Conservation (phyloP, 2,329 filamentous ascomycete species). For the Zymoseptoria tritici region DNA sequence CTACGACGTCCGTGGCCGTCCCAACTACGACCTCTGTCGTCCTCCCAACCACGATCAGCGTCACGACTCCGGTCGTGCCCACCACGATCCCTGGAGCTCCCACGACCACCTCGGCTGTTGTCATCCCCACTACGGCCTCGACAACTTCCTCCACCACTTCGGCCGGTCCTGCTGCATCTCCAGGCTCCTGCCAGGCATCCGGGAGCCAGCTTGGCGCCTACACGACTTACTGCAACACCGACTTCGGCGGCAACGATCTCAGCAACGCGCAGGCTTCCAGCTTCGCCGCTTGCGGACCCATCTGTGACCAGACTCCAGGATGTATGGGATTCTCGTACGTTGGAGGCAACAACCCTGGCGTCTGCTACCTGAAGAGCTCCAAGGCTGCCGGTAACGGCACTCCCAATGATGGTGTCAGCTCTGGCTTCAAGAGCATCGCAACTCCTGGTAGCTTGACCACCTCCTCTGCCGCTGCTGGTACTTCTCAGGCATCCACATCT, state of each 20-base stretch:
- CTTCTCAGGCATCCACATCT: not conserved
- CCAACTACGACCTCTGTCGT: too few relatives aligned
- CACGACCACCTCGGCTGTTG: too few relatives aligned
- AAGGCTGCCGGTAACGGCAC: not conserved
- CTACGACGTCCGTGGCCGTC: too few relatives aligned
- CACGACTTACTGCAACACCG: constrained; percentile 7
- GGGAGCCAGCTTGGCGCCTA: constrained; percentile 3
- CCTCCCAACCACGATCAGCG: too few relatives aligned
- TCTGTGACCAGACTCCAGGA: constrained; percentile 15
- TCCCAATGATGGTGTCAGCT: constrained; percentile 2
- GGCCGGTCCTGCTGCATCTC: constrained; percentile 2
- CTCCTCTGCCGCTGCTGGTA: not conserved
- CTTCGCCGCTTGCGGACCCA: constrained; percentile 19
- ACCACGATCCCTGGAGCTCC: too few relatives aligned
- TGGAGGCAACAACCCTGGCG: constrained; percentile 5
- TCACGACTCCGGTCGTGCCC: too few relatives aligned
- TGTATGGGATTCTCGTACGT: constrained; percentile 15
- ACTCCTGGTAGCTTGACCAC: not conserved
- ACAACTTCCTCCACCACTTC: not conserved
- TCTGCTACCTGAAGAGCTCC: constrained; percentile 12
- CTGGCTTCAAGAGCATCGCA: not conserved
- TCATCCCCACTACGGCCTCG: too few relatives aligned
- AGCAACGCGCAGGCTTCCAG: constrained; percentile 3
- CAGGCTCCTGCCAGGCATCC: constrained; percentile 3
- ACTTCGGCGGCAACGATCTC: constrained; percentile 8